Evolutionary conservation across 352 stramenopile genomes (phyloP).

Genomic region (Phytophthora kernoviae): DNA sequence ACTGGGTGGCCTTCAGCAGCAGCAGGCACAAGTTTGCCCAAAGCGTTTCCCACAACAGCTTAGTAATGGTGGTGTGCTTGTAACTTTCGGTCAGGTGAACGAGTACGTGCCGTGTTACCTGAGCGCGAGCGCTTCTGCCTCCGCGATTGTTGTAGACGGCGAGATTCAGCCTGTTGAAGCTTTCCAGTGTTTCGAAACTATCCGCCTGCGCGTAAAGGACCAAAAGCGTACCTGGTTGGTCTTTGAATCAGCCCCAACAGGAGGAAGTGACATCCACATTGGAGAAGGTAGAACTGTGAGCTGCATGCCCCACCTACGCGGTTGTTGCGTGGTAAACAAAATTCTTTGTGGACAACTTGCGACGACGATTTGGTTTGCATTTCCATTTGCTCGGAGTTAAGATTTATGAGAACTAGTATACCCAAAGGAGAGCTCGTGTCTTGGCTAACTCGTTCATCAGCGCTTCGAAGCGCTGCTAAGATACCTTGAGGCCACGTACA

Average conservation of each 20-base stretch:
- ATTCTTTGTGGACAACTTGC: slow-evolving; percentile 24
- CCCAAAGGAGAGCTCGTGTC: slow-evolving; percentile 21
- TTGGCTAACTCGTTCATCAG: slow-evolving; percentile 13
- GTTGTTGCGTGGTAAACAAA: slow-evolving; percentile 26
- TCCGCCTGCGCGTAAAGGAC: slow-evolving; percentile 85
- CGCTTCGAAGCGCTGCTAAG: slow-evolving; percentile 41
- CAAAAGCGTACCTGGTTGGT: slow-evolving; percentile 84
- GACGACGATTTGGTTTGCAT: slow-evolving; percentile 18
- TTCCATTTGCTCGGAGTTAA: slow-evolving; percentile 20
- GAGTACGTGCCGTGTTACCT: slow-evolving; percentile 82
- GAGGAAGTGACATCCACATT: slow-evolving; percentile 22
- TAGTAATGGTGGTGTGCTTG: slow-evolving; percentile 70
- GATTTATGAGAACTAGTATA: slow-evolving; percentile 37
- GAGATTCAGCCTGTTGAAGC: slow-evolving; percentile 37
- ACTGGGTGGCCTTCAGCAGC: slow-evolving; percentile 68
- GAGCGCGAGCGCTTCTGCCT: slow-evolving; percentile 34
- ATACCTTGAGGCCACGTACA: slow-evolving; percentile 55
- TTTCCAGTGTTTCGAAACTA: slow-evolving; percentile 76
- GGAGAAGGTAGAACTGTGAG: slow-evolving; percentile 48
- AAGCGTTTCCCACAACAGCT: slow-evolving; percentile 67
- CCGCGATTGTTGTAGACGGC: slow-evolving; percentile 33
- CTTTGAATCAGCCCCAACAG: slow-evolving; percentile 45
- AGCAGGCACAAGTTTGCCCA: slow-evolving; percentile 38
- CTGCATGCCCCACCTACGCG: not conserved
- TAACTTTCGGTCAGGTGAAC: slow-evolving; percentile 73